Conservation (phyloP, 2,329 filamentous ascomycete species). For the Arthrobotrys megalospora region DNA sequence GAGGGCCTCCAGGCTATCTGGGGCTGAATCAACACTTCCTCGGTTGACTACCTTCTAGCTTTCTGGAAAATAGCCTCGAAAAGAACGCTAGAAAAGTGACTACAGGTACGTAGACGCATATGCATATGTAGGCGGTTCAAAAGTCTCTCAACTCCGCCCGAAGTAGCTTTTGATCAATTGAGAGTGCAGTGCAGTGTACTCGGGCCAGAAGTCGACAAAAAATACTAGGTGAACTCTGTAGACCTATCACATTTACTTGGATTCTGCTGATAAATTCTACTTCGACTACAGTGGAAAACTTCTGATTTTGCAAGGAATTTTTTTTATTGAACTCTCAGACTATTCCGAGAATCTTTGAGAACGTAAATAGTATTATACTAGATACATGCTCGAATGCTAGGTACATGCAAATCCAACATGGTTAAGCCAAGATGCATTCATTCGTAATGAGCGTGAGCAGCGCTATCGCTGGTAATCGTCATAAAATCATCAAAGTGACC, state of each 20-base stretch:
- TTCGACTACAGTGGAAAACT: neutral
- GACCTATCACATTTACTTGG: neutral
- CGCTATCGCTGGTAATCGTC: slow-evolving; percentile 14
- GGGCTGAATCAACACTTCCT: neutral
- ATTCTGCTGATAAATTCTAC: slow-evolving; percentile 1
- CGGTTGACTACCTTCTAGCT: neutral
- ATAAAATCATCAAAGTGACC: slow-evolving; percentile 43
- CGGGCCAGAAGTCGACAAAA: neutral
- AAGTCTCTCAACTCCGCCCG: neutral
- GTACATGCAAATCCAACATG: slow-evolving; percentile 38
- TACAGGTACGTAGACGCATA: neutral
- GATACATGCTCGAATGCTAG: slow-evolving; percentile 46
- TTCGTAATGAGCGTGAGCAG: slow-evolving; percentile 44
- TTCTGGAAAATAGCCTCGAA: neutral
- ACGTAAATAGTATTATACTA: slow-evolving; percentile 36
- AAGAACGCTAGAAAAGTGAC: neutral
- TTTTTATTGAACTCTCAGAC: slow-evolving; percentile 11
- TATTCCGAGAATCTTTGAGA: slow-evolving; percentile 17
- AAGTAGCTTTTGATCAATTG: neutral
- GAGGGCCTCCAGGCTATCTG: neutral
- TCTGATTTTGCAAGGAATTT: neutral
- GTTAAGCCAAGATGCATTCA: slow-evolving; percentile 35
- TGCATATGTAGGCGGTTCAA: neutral
- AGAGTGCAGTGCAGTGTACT: no score
- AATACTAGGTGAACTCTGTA: neutral